phyloP scores from a whole-genome alignment of 371 early-diverging fungal genomes.

The Phascolomyces articulosus region DNA sequence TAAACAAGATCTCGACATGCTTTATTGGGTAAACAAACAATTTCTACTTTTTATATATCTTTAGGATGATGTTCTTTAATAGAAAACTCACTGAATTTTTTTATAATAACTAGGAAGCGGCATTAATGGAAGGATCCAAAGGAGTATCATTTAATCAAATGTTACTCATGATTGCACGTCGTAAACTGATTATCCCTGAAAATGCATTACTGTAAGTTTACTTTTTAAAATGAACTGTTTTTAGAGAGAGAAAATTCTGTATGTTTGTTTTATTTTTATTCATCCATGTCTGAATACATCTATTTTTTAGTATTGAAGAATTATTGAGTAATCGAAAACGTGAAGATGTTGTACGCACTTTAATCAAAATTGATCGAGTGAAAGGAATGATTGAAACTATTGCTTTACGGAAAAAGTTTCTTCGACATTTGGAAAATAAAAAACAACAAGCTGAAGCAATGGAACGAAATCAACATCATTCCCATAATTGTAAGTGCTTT shows the following conservation, averaged over 20 bases:
- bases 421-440: constrained; percentile 32
- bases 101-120: constrained; percentile 31
- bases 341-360: constrained; percentile 43
- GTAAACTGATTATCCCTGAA: constrained; percentile 61
- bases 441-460: neutral
- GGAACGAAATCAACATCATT: neutral
- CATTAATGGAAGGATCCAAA: constrained; percentile 33
- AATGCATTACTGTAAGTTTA: constrained; percentile 47
- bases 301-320: constrained; percentile 37
- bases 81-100: no score
- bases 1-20: constrained; percentile 40
- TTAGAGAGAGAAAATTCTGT: no score
- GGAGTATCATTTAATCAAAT: constrained; percentile 67
- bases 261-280: no score
- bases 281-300: no score
- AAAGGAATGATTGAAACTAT: constrained; percentile 51
- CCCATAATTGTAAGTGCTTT: neutral
- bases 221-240: neutral
- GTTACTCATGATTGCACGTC: constrained; percentile 60
- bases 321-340: constrained; percentile 44
- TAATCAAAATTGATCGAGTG: constrained; percentile 51
- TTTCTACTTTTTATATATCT: neutral
- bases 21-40: constrained; percentile 42
- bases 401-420: constrained; percentile 45
- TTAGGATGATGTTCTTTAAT: no score